Evolutionary conservation across 495 filamentous ascomycete species (phyloP).

Genomic region (Amorphotheca resinae): DNA sequence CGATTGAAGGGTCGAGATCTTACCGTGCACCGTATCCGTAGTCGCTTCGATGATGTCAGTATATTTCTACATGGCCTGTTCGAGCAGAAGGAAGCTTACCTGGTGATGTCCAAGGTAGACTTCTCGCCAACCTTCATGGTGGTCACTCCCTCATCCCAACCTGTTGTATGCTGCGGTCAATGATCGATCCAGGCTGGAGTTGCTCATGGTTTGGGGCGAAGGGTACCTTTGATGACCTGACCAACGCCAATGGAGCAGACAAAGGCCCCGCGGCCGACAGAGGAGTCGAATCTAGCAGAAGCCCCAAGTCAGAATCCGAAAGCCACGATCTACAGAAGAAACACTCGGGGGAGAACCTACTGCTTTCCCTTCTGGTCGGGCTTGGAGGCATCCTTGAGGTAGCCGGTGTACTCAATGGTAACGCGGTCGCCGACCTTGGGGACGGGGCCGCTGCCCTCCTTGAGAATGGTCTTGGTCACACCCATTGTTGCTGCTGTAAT

Average conservation of each 20-base stretch:
- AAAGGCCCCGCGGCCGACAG: conserved; percentile 52
- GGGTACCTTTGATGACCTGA: conserved; percentile 64
- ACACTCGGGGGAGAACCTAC: conserved; percentile 26
- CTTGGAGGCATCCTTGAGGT: conserved; percentile 51
- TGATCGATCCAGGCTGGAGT: neutral
- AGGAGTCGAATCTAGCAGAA: conserved; percentile 62
- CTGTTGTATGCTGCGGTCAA: conserved; percentile 31
- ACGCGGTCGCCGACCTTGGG: conserved; percentile 54
- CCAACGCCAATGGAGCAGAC: conserved; percentile 58
- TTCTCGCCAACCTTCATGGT: conserved; percentile 74
- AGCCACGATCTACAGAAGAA: neutral
- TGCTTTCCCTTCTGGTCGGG: conserved; percentile 34
- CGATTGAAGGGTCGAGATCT: conserved; percentile 22
- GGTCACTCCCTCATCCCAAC: conserved; percentile 78
- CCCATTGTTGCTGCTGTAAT: conserved; percentile 30
- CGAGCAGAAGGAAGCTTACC: conserved; percentile 36
- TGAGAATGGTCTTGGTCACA: conserved; percentile 32
- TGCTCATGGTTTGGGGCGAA: neutral
- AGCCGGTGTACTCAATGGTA: conserved; percentile 75
- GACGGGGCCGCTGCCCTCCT: conserved; percentile 34
- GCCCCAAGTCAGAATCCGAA: conserved; percentile 4
- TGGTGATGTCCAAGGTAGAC: conserved; percentile 61
- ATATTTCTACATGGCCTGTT: neutral
- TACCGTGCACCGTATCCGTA: conserved; percentile 68
- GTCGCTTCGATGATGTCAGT: conserved; percentile 39